Base-by-base conservation (phyloP, 768 basidiomycete genomes). In the Lactifluus piperatus region DNA sequence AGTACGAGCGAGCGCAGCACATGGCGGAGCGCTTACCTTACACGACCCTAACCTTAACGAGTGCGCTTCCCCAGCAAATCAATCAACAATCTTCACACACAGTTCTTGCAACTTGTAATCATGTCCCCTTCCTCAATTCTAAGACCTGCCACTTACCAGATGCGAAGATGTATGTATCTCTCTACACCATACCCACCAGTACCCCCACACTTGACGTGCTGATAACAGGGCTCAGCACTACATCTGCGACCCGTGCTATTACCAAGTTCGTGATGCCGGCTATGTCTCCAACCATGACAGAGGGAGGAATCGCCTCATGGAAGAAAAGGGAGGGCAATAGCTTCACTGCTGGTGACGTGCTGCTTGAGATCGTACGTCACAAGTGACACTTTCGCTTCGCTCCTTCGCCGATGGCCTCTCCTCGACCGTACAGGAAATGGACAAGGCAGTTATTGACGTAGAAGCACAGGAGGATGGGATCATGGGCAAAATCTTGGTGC, bases 381-480 rank as follows among this genome's bases (percentile, higher is more conserved):
- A 18, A 30, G n/a, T 56, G 39, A 44, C 18, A 18, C 50, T 22
- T 22, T 5, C 46, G n/a, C 24, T 27, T 26, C 18, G 45, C 34
- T 51, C n/a, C 22, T 49, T 30, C 45, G 20, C 16, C 11, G 22
- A 37, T 48, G 44, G 56, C 45, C 22, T 14, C 22, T 57, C 37
- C 44, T 37, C 29, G 18, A 59, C 43, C 24, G 41, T n/a, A 54
- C 72, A 93, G 91, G 91, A 93, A 79, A 93, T 91, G 44, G 91
- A 93, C 78, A 92, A 92, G 72, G 90, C 95, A 16, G 94, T 93
- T 2, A 97, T 98, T 68, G 97, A 99, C 71, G 95, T 99, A 7
- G 97, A 99, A 74, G 94, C 97, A 14, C 94, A 94, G 73, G 95
- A 97, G 30, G 94, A 98, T 67, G 97, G 97, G 63, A 73, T 98